Base-by-base conservation (phyloP, 2,329 filamentous ascomycete genomes). In the Paracorniculantispora psalliotae region DNA sequence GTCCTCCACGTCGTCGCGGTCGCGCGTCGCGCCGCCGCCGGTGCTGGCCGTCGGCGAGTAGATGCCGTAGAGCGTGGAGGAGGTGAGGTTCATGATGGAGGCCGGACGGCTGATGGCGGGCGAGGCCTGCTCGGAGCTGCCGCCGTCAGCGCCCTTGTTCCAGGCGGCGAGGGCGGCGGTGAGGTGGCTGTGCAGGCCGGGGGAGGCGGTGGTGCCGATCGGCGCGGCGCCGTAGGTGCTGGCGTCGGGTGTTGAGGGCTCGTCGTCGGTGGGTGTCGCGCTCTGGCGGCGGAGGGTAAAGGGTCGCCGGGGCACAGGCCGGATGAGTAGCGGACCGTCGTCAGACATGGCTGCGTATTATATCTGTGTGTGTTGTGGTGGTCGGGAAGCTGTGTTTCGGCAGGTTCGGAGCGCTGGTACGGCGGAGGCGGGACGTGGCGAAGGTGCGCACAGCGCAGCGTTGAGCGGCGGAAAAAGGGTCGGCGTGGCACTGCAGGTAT, bases 41-140 rank as follows among this genome's bases (percentile, higher is more conserved):
- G 70, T 69, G 60, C 82, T 82, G 33, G 81, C 80, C 1, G 84
- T 83, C 7, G 85, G 86, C 12, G 86, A 87, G 77, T 96, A 99
- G 67, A 99, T 99, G 57, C 94, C 93, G 65, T 89, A 90, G 5
- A 99, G 82, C 0, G 94, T 96, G 2, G 91, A 92, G 10, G 90
- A 88, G 4, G 91, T 96, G 61, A 99, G 81, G 70, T 97, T 96
- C 68, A 92, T 78, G 59, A 91, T 83, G 10, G 91, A 96, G 64
- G 88, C 85, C 25, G 87, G 89, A 60, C 90, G 85, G 68, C 83
- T 87, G 64, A 85, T 78, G 54, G 81, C 75, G 50, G 67, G 60
- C 15, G 60, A 59, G 43, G 46, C 25, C 17, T 26, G 49, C 10
- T 55, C 59, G 12, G 62, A 61, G 23, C 52, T 25, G 33, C 41